Conservation (phyloP, 2,329 filamentous ascomycete genomes). For the Neofusicoccum sp. region DNA sequence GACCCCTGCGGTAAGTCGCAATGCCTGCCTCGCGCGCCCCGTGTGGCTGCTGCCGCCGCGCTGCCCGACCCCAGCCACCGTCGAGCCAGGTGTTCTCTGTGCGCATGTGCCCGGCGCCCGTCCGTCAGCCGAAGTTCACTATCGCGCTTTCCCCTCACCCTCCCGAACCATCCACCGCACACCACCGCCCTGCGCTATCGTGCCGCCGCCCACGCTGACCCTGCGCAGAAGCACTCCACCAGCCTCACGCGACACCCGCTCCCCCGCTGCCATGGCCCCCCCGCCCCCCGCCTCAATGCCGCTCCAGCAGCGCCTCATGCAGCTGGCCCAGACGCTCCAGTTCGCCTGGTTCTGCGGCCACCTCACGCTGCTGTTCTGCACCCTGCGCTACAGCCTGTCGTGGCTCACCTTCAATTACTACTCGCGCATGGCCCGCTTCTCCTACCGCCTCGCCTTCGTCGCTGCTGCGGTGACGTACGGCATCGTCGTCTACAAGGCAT, state of each 20-base stretch:
- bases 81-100: conserved; percentile 31
- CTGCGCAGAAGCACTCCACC: conserved; percentile 17
- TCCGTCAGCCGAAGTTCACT: background rate
- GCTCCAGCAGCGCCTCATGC: conserved; percentile 72
- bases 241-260: conserved; percentile 33
- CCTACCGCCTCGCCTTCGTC: conserved; percentile 88
- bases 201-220: conserved; percentile 7
- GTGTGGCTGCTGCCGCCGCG: conserved; percentile 10
- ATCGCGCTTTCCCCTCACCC: conserved; percentile 10
- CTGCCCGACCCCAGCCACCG: conserved; percentile 30
- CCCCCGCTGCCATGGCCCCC: conserved; percentile 65
- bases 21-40: background rate
- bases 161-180: background rate
- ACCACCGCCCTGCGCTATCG: background rate
- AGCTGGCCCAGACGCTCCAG: conserved; percentile 86
- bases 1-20: conserved; percentile 33
- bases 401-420: conserved; percentile 89
- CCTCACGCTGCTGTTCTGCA: conserved; percentile 79
- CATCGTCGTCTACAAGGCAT: conserved; percentile 98
- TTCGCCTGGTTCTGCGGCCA: conserved; percentile 77
- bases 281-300: conserved; percentile 71
- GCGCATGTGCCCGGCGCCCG: conserved; percentile 13
- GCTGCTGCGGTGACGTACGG: conserved; percentile 91
- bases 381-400: conserved; percentile 80
- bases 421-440: conserved; percentile 73